Base-by-base conservation (phyloP, 305 asterid species). In the Solanum hybrid region DNA sequence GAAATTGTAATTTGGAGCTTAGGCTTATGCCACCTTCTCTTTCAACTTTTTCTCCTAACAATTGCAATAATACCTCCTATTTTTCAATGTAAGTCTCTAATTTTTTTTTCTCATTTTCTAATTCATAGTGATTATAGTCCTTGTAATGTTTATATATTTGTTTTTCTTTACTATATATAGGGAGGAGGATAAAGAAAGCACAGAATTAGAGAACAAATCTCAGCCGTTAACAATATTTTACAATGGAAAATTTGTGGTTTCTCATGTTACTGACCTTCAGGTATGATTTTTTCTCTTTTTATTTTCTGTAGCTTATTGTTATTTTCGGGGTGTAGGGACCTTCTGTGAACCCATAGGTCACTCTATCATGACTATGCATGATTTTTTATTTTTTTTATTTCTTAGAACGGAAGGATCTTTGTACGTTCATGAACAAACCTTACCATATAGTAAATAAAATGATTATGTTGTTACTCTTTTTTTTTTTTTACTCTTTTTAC, bases 1-100 rank as follows among this genome's bases (percentile, higher is more conserved):
- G 94, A 89, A 93, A 93, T 89, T 94, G 95, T 86, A 93, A 93
- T 85, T 90, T 94, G 95, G 96, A 95, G 90, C 98, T 94, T 12
- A 88, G 91, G n/a, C 96, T 94, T 27, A 90, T 92, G 3, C 93
- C 96, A 10, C 94, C 95, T 34, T 91, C 94, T 4, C 87, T 87
- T 22, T 88, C 82, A 34, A 19, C 51, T 60, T 88, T 87, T 88
- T 79, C 90, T 26, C 9, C 92, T 14, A 34, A 77, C 7, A 56
- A 12, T 86, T 45, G 32, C 66, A 78, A 11, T 32, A 32, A 31
- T 19, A 88, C 32, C 32, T 15, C 38, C 8, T 14, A 34, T 56
- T 60, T 78, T 19, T 90, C 92, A 89, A 88, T 89, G 95, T 91
- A 92, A 87, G 69, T 60, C 88, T 80, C 72, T 10, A 10, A 66